These are phyloP conservation scores for Populus hybrid DNA, from an alignment of 441 rosid species.

Conservation along the genomic window DNA sequence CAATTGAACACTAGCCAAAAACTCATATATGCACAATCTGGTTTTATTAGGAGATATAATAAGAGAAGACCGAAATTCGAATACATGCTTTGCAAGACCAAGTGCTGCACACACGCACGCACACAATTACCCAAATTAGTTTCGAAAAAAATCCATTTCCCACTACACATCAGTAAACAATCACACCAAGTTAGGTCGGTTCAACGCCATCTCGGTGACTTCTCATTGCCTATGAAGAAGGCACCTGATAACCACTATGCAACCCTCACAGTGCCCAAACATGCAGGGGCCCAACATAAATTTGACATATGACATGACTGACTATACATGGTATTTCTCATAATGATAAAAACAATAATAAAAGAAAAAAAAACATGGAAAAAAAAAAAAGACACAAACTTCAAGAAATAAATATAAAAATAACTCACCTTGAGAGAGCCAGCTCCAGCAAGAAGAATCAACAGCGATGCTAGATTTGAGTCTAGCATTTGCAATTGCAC, in stretches of 20 bases:
- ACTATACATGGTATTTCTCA: not conserved
- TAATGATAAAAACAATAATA: not conserved
- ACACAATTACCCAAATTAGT: too few relatives aligned
- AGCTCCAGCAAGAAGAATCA: conserved; percentile 89
- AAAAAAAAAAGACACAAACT: not conserved
- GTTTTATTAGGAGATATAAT: not conserved
- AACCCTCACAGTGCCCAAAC: not conserved
- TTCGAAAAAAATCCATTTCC: too few relatives aligned
- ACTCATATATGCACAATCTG: not conserved
- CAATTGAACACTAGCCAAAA: not conserved
- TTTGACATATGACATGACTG: not conserved
- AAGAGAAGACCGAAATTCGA: not conserved
- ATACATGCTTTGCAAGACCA: not conserved
- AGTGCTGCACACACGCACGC: too few relatives aligned
- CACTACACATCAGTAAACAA: too few relatives aligned
- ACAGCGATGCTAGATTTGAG: conserved; percentile 72
- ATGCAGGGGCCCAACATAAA: not conserved
- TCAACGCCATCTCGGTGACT: too few relatives aligned
- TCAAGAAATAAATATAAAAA: too few relatives aligned
- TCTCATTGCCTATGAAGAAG: too few relatives aligned
- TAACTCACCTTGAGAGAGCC: conserved; percentile 71
- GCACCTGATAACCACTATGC: too few relatives aligned
- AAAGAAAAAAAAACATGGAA: too few relatives aligned
- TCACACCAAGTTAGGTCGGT: too few relatives aligned
- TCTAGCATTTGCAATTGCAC: conserved; percentile 77